These are phyloP conservation scores for Septoria linicola DNA, from an alignment of 2,329 filamentous ascomycete species.

Conservation along the genomic window DNA sequence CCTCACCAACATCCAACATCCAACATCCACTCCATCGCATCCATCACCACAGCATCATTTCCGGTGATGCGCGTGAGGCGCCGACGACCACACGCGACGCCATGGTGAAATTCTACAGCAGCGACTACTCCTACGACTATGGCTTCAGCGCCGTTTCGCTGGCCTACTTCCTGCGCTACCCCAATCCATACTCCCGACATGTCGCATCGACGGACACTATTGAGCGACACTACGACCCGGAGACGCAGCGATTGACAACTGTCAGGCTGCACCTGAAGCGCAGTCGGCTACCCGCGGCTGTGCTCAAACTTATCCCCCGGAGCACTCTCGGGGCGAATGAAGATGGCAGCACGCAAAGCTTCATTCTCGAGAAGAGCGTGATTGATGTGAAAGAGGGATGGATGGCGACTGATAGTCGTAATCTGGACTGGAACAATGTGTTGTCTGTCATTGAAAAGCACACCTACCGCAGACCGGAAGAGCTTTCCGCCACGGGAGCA, in stretches of 20 bases:
- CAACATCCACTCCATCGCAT: constrained; percentile 6
- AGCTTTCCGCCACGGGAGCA: constrained; percentile 19
- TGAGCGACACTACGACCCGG: constrained; percentile 67
- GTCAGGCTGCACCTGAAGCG: constrained; percentile 80
- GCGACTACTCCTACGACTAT: constrained; percentile 71
- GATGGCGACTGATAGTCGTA: constrained; percentile 79
- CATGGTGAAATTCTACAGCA: constrained; percentile 56
- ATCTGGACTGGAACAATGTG: constrained; percentile 79
- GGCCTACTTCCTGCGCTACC: constrained; percentile 86
- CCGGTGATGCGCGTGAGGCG: constrained; percentile 20
- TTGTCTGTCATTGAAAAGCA: constrained; percentile 76
- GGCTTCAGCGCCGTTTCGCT: constrained; percentile 82
- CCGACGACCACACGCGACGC: constrained; percentile 15
- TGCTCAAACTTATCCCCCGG: constrained; percentile 72
- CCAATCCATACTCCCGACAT: constrained; percentile 79
- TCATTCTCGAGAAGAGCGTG: constrained; percentile 76
- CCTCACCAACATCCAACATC: neutral
- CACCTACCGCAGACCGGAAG: constrained; percentile 57
- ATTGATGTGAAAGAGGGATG: constrained; percentile 77
- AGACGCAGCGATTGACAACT: constrained; percentile 72
- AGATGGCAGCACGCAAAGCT: constrained; percentile 65
- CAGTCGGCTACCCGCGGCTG: constrained; percentile 70
- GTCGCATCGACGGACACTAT: constrained; percentile 83
- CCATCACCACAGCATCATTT: constrained; percentile 12
- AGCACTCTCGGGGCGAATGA: constrained; percentile 62